Evolutionary conservation across 2,329 filamentous ascomycete species (phyloP), one percentile per base, ranked within the genome.

Genomic region (Neurospora crassa): DNA sequence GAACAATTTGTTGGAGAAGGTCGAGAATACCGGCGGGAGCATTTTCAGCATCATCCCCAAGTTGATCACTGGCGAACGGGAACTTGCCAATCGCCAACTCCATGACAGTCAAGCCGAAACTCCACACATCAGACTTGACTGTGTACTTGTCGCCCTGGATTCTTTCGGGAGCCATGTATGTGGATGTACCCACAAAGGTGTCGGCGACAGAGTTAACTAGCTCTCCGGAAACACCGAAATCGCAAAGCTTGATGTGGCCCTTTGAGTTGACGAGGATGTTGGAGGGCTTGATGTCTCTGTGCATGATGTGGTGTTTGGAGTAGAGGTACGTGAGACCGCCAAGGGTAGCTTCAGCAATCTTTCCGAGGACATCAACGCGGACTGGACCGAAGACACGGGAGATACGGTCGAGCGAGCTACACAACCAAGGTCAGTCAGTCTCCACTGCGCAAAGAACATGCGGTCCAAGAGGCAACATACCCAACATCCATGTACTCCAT

Each of bases 401-500:
- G 73, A 99, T 93, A 75, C 92, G 90, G 81, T 99, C 96, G 69
- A 99, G 89, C 40, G 96, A 92, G 69, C 96, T 97, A 79, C 69
- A 73, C 59, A 69, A 20, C 45, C 14, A 42, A 73, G 29, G 43
- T 78, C 70, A 76, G 76, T 53, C 72, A 76, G 76, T 53, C 72
- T 71, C 20, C 16, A 70, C 42, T 5, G 34, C 74, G 29, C n/a
- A 40, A 20, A 45, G 18, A 34, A 67, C 43, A 18, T 14, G 29
- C 2, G 10, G 68, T 3, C 8, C 14, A 37, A 10, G 24, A 63
- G n/a, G 70, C n/a, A 67, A 84, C 92, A 82, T 87, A 98, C 96
- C 96, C 96, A 80, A 95, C 93, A 82, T 99, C 96, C 93, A 97
- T 97, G 80, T 99, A 98, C 81, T 99, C 96, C 96, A 99, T 99